Evolutionary conservation across 768 basidiomycete species (phyloP).

Genomic region (Russula griseocarnosa): DNA sequence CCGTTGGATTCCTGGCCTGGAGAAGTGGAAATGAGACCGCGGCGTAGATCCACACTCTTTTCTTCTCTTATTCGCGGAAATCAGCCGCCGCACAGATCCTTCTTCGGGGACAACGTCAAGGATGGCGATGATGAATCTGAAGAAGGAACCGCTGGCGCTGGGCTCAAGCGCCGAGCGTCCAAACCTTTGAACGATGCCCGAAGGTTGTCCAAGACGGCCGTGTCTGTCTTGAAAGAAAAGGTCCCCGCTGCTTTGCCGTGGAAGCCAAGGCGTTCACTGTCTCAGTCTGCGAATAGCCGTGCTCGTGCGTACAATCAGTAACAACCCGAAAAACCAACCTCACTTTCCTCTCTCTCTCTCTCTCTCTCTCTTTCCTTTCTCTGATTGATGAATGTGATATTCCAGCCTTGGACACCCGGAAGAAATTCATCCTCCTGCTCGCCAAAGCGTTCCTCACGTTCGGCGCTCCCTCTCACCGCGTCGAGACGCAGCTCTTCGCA

Average conservation of each 20-base stretch:
- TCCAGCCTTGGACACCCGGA: conserved; percentile 31
- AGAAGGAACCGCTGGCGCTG: background rate
- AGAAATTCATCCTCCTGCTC: conserved; percentile 78
- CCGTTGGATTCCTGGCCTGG: conserved; percentile 19
- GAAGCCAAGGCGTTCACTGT: conserved; percentile 11
- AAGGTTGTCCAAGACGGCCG: conserved; percentile 15
- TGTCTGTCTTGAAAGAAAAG: conserved; percentile 14
- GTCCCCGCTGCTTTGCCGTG: conserved; percentile 17
- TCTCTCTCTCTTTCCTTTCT: background rate
- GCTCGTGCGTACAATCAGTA: conserved; percentile 2
- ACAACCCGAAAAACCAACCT: too few species aligned
- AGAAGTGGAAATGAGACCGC: conserved; percentile 19
- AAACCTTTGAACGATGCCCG: background rate
- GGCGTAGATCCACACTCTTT: conserved; percentile 19
- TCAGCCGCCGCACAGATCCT: conserved; percentile 21
- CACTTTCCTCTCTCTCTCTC: too few species aligned
- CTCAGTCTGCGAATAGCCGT: conserved; percentile 22
- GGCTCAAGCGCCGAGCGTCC: background rate
- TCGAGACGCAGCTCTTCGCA: conserved; percentile 81
- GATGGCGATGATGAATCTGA: background rate
- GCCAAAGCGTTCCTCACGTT: conserved; percentile 87
- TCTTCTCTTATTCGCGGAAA: conserved; percentile 19
- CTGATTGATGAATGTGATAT: too few species aligned
- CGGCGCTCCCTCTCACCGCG: conserved; percentile 91
- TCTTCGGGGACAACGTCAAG: conserved; percentile 12